phyloP scores from a whole-genome alignment of 495 filamentous ascomycete species.

The Hypoxylon subgilvum region DNA sequence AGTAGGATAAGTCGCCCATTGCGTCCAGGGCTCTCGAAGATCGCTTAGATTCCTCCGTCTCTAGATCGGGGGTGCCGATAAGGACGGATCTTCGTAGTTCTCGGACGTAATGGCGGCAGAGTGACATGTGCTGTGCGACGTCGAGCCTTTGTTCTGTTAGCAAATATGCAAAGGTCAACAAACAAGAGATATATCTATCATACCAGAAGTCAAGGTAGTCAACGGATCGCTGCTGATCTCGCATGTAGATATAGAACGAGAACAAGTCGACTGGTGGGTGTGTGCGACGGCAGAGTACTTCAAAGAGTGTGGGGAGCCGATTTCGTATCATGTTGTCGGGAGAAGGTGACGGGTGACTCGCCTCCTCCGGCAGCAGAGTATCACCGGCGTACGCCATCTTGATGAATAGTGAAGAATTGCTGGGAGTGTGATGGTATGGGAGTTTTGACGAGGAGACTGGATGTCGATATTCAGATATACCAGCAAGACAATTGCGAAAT shows the following conservation, averaged over 20 bases:
- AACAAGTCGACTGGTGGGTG: conserved; percentile 93
- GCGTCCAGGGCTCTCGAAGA: conserved; percentile 81
- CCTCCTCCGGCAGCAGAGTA: conserved; percentile 16
- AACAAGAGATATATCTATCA: conserved; percentile 35
- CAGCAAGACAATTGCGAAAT: background rate
- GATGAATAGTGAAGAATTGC: conserved; percentile 7
- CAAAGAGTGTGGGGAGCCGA: conserved; percentile 89
- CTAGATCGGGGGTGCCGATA: conserved; percentile 87
- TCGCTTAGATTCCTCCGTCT: conserved; percentile 78
- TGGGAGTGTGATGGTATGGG: background rate
- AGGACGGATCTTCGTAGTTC: conserved; percentile 92
- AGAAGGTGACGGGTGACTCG: conserved; percentile 46
- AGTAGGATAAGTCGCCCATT: conserved; percentile 68
- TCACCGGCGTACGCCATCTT: conserved; percentile 47
- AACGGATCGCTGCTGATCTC: conserved; percentile 95
- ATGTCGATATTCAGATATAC: background rate
- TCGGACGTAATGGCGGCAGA: conserved; percentile 96
- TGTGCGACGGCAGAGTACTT: conserved; percentile 90
- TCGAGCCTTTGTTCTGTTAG: conserved; percentile 74
- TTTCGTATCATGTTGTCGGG: conserved; percentile 67
- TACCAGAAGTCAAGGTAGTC: conserved; percentile 99
- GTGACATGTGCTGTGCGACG: conserved; percentile 97
- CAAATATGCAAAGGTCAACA: background rate
- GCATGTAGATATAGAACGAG: conserved; percentile 99
- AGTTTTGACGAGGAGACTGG: background rate